These are phyloP conservation scores for Trichoderma koningii DNA, from an alignment of 2,329 filamentous ascomycete genomes.

Conservation along the genomic window DNA sequence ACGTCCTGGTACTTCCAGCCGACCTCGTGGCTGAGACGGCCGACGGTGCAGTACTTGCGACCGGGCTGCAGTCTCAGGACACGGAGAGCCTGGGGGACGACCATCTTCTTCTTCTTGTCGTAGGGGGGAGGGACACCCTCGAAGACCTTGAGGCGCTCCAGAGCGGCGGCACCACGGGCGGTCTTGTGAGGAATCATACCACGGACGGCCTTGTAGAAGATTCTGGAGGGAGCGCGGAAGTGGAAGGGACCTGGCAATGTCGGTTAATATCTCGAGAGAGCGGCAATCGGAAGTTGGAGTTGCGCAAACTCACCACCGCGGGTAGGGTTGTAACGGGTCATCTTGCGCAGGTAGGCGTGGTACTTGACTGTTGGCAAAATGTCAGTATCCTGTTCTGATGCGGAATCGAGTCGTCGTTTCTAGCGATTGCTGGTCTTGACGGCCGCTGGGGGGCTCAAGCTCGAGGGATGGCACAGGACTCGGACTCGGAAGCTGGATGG, in stretches of 20 bases:
- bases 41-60: constrained; percentile 99
- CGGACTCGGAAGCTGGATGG: neutral
- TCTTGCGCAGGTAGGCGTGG: constrained; percentile 99
- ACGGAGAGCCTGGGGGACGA: constrained; percentile 96
- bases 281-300: constrained; percentile 1
- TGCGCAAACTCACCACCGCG: constrained; percentile 75
- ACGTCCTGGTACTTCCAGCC: constrained; percentile 99
- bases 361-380: constrained; percentile 84
- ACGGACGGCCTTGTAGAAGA: constrained; percentile 99
- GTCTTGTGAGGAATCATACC: constrained; percentile 99
- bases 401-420: neutral
- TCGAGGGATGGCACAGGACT: neutral
- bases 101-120: constrained; percentile 99
- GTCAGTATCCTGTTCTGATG: constrained; percentile 46
- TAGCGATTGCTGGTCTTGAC: constrained; percentile 17
- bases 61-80: constrained; percentile 96
- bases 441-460: neutral
- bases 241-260: constrained; percentile 82
- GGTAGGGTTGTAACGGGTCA: constrained; percentile 99
- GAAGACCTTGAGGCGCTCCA: constrained; percentile 99
- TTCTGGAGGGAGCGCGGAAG: constrained; percentile 97
- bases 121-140: constrained; percentile 99
- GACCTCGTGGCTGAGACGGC: constrained; percentile 96
- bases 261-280: constrained; percentile 30
- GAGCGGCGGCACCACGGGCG: constrained; percentile 88